Base-by-base conservation (phyloP, 139 green algal species). In the Auxenochlorella protothecoides region DNA sequence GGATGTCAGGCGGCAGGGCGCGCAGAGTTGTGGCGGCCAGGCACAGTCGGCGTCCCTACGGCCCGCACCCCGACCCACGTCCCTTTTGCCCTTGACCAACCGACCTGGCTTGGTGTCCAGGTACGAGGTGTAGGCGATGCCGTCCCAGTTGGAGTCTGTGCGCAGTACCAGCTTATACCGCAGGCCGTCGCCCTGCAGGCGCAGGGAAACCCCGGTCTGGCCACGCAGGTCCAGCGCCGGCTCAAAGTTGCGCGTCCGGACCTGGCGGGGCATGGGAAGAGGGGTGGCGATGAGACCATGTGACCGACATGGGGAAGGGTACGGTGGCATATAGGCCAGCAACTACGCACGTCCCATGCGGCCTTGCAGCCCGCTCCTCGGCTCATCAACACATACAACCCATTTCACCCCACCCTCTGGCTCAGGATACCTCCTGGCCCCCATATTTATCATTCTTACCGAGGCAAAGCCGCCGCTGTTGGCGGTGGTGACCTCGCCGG, bases 401-500 rank as follows among this genome's bases (percentile, higher is more conserved):
- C 27, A 44, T 44, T 44, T 44, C 27, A 44, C 27, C 27, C 27
- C 27, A 44, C 27, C 27, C 27, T 44, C 27, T 44, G 0, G 27
- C 27, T 44, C 27, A 44, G 27, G 27, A 44, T 44, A 44, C 27
- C 27, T 44, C 27, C 27, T 44, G 0, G 0, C 27, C 27, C 27
- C 1, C 27, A 44, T 44, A 44, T 44, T 44, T 44, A 44, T 44
- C 27, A 44, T 44, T 57, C 13, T 16, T 55, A 72, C 85, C 4
- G 81, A 91, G 4, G 86, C 87, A 85, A 98, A 98, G 56, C 93
- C 93, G 53, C 93, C 93, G 53, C 82, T 91, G 83, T 97, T 97
- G 54, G 84, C 83, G 5, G 84, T 87, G 51, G 89, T 89, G 10
- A 97, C 85, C 15, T 78, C 84, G 27, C 92, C 90, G 13, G 78